These are phyloP conservation scores for Cercophora scortea DNA, from an alignment of 495 filamentous ascomycete species.

Conservation along the genomic window DNA sequence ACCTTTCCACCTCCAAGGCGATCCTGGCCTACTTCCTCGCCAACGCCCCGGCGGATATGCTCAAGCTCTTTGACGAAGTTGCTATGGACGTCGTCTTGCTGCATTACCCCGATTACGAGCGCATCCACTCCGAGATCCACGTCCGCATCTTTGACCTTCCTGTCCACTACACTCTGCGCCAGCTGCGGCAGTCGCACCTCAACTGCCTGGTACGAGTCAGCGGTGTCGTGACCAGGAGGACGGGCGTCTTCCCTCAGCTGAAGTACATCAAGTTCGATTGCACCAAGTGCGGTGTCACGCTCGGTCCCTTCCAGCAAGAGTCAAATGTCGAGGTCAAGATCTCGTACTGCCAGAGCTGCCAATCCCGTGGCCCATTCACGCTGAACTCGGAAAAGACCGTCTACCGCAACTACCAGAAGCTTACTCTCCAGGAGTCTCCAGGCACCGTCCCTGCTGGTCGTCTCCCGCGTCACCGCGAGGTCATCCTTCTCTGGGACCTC, in stretches of 20 bases:
- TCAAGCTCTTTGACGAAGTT: conserved; percentile 95
- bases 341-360: conserved; percentile 94
- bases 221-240: conserved; percentile 91
- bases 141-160: conserved; percentile 94
- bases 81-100: conserved; percentile 92
- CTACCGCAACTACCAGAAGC: conserved; percentile 98
- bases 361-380: conserved; percentile 90
- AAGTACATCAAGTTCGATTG: conserved; percentile 98
- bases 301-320: conserved; percentile 97
- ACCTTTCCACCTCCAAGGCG: conserved; percentile 83
- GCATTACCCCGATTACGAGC: conserved; percentile 94
- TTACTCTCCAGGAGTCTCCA: conserved; percentile 95
- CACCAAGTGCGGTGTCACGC: conserved; percentile 79
- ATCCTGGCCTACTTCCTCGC: conserved; percentile 96
- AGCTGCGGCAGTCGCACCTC: conserved; percentile 91
- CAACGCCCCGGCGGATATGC: conserved; percentile 85
- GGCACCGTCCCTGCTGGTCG: conserved; percentile 95
- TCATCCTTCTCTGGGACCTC: conserved; percentile 92
- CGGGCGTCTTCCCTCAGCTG: conserved; percentile 96
- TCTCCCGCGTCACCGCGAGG: conserved; percentile 89
- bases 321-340: conserved; percentile 93
- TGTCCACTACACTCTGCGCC: conserved; percentile 91
- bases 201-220: conserved; percentile 93
- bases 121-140: conserved; percentile 96
- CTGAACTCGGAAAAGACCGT: conserved; percentile 97